Conservation (phyloP, 1,284 basidiomycete genomes). For the Neolentinus lepideus region DNA sequence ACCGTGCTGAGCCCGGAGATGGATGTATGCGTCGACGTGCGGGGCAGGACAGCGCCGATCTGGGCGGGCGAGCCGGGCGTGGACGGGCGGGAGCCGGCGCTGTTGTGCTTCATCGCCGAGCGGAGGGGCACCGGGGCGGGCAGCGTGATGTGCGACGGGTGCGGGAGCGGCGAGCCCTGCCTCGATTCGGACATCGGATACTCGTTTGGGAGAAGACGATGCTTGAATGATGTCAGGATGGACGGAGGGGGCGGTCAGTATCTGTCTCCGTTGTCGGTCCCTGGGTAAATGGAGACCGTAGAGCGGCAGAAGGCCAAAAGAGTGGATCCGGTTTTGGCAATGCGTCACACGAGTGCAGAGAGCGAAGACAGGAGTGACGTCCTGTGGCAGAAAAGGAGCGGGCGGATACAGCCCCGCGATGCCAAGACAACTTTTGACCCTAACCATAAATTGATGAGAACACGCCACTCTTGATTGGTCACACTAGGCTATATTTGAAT, state of each 20-base stretch:
- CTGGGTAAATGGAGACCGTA: no score
- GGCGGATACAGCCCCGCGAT: neutral
- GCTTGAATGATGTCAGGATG: neutral
- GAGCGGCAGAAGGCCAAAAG: no score
- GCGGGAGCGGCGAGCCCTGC: neutral
- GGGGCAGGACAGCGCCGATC: conserved; percentile 12
- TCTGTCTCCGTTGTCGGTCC: no score
- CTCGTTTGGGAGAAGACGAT: neutral
- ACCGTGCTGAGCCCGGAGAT: conserved; percentile 10
- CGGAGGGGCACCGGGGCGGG: conserved; percentile 27
- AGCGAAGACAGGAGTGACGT: neutral
- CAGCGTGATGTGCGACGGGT: conserved; percentile 18
- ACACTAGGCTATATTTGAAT: no score
- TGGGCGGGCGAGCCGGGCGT: conserved; percentile 12
- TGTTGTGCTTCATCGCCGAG: conserved; percentile 41
- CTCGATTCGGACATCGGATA: neutral
- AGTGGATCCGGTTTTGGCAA: no score
- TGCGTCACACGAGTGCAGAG: neutral
- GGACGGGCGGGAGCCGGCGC: conserved; percentile 18
- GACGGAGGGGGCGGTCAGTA: no score
- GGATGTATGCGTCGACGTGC: conserved; percentile 13
- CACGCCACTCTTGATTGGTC: no score
- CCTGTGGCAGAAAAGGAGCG: neutral
- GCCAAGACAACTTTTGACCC: neutral
- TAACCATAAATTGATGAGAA: neutral